These are phyloP conservation scores for Pythium volutum DNA, from an alignment of 352 stramenopile genomes.

Conservation along the genomic window DNA sequence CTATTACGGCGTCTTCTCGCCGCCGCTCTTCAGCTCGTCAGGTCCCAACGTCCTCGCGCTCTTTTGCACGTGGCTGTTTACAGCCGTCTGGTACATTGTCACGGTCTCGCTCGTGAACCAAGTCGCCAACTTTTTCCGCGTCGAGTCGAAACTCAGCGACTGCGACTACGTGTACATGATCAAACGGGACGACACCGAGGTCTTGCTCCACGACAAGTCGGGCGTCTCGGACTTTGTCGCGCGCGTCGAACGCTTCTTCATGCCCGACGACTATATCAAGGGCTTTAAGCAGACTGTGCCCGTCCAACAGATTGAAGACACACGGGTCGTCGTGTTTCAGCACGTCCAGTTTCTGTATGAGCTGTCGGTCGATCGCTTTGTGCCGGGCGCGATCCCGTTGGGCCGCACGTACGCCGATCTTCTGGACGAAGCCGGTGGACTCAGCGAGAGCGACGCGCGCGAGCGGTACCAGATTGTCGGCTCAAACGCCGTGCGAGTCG, in stretches of 20 bases:
- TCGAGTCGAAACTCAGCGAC: slow-evolving; percentile 30
- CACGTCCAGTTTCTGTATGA: slow-evolving; percentile 31
- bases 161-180: slow-evolving; percentile 57
- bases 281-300: slow-evolving; percentile 52
- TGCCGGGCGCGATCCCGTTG: slow-evolving; percentile 33
- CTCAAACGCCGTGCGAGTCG: slow-evolving; percentile 56
- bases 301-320: slow-evolving; percentile 29
- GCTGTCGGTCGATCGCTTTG: slow-evolving; percentile 11
- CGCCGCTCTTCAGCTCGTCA: slow-evolving; percentile 46
- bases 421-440: slow-evolving; percentile 41
- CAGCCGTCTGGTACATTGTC: slow-evolving; percentile 44
- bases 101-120: slow-evolving; percentile 43
- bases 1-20: slow-evolving; percentile 49
- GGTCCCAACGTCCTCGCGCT: slow-evolving; percentile 60
- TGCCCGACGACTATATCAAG: slow-evolving; percentile 32
- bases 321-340: slow-evolving; percentile 27
- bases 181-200: slow-evolving; percentile 53
- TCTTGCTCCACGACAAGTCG: slow-evolving; percentile 58
- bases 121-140: slow-evolving; percentile 65
- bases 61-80: slow-evolving; percentile 56
- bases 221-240: slow-evolving; percentile 52
- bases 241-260: slow-evolving; percentile 45
- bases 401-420: slow-evolving; percentile 47
- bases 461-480: slow-evolving; percentile 41
- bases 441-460: slow-evolving; percentile 35